phyloP scores from a whole-genome alignment of 2,329 filamentous ascomycete genomes.

The Stagonosporopsis chrysanthemi region DNA sequence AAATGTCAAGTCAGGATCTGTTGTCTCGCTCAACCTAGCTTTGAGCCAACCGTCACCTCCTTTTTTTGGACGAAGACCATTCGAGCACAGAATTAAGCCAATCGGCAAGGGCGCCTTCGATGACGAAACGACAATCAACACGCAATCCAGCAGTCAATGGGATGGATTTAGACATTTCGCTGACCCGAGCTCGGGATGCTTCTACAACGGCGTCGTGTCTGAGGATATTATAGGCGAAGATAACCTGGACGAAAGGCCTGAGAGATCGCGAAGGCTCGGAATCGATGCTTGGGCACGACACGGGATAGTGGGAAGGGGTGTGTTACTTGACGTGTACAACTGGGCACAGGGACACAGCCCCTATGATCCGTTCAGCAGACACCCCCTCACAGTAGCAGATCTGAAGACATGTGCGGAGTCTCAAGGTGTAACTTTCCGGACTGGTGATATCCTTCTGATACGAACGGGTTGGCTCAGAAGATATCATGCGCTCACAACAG shows the following conservation, averaged over 20 bases:
- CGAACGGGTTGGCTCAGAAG: conserved; percentile 35
- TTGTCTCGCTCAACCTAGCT: conserved; percentile 67
- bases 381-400: conserved; percentile 28
- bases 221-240: conserved; percentile 37
- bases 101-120: conserved; percentile 33
- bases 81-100: conserved; percentile 51
- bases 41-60: conserved; percentile 62
- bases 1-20: conserved; percentile 60
- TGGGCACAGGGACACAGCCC: conserved; percentile 26
- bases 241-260: conserved; percentile 23
- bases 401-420: conserved; percentile 28
- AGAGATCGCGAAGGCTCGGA: conserved; percentile 32
- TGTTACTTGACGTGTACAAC: conserved; percentile 61
- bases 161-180: conserved; percentile 50
- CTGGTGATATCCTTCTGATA: conserved; percentile 44
- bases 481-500: conserved; percentile 22
- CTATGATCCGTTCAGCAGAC: conserved; percentile 33
- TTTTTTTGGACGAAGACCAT: conserved; percentile 64
- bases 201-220: conserved; percentile 43
- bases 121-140: conserved; percentile 44
- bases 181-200: conserved; percentile 33
- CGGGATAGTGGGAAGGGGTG: conserved; percentile 64
- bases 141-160: conserved; percentile 45
- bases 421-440: conserved; percentile 29
- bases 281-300: conserved; percentile 57